Conservation (phyloP, 2,329 filamentous ascomycete genomes). For the Biscogniauxia sp. region DNA sequence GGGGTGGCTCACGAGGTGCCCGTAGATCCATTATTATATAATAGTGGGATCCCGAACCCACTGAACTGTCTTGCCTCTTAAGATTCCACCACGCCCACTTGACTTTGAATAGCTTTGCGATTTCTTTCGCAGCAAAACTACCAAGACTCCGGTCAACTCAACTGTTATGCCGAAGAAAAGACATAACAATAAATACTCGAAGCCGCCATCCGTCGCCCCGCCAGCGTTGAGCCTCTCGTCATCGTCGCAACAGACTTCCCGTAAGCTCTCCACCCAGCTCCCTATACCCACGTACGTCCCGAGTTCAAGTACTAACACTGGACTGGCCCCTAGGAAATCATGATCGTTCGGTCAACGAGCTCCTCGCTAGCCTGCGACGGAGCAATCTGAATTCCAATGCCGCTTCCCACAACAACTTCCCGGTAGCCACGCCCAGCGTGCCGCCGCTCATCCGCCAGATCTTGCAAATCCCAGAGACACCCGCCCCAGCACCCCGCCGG, state of each 20-base stretch:
- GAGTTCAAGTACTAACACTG: slow-evolving; percentile 1
- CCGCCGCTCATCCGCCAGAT: slow-evolving; percentile 58
- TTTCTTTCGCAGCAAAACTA: slow-evolving; percentile 22
- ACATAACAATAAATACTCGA: slow-evolving; percentile 53
- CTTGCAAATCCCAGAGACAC: slow-evolving; percentile 58
- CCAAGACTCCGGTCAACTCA: slow-evolving; percentile 14
- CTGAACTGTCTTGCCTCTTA: background rate
- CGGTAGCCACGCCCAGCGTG: slow-evolving; percentile 46
- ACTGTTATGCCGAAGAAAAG: slow-evolving; percentile 63
- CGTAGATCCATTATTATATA: too few species aligned
- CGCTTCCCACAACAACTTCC: slow-evolving; percentile 29
- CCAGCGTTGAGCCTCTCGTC: slow-evolving; percentile 44
- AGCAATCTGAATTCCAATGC: slow-evolving; percentile 34
- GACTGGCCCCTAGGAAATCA: slow-evolving; percentile 25
- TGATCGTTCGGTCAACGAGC: slow-evolving; percentile 55
- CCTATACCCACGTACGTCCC: background rate
- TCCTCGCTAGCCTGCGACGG: slow-evolving; percentile 56
- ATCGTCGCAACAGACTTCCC: slow-evolving; percentile 28
- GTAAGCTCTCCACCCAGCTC: slow-evolving; percentile 10
- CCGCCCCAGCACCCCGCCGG: slow-evolving; percentile 48
- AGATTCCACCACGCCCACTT: too few species aligned
- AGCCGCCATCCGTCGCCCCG: slow-evolving; percentile 55
- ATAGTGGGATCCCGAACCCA: background rate
- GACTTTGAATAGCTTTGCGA: slow-evolving; percentile 5
- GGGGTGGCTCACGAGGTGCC: too few species aligned